phyloP scores from a whole-genome alignment of 805 yeast species.

The Hanseniaspora valbyensis region DNA sequence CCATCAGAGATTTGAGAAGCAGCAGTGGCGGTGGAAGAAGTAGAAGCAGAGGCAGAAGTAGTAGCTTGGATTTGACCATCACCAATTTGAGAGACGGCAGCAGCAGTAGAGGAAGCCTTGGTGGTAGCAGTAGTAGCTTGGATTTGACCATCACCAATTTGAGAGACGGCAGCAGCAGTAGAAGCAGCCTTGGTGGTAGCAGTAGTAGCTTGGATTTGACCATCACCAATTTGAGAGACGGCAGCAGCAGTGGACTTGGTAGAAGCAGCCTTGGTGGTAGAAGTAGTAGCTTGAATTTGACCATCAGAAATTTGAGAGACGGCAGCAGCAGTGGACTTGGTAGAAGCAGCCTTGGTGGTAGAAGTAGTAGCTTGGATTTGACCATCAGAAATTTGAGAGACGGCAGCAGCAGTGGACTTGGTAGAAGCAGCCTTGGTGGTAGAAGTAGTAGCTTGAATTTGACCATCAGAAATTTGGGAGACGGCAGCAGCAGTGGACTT shows the following conservation, averaged over 20 bases:
- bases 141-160: constrained; percentile 12
- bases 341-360: constrained; percentile 30
- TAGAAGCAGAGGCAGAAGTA: constrained; percentile 23
- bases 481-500: constrained; percentile 28
- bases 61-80: constrained; percentile 26
- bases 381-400: constrained; percentile 27
- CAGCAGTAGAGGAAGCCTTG: constrained; percentile 26
- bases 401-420: constrained; percentile 28
- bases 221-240: constrained; percentile 18
- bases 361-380: constrained; percentile 34
- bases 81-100: constrained; percentile 27
- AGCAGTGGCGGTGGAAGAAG: constrained; percentile 22
- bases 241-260: constrained; percentile 19
- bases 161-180: constrained; percentile 22
- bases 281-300: constrained; percentile 32
- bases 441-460: constrained; percentile 25
- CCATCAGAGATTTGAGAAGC: constrained; percentile 18
- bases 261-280: constrained; percentile 19
- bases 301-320: constrained; percentile 39
- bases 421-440: constrained; percentile 21
- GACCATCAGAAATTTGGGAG: constrained; percentile 29
- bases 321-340: constrained; percentile 18
- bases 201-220: constrained; percentile 27
- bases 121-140: constrained; percentile 26
- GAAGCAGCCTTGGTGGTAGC: constrained; percentile 24